Conservation (phyloP, 257 asterid genomes). For the Lithospermum erythrorhizon region DNA sequence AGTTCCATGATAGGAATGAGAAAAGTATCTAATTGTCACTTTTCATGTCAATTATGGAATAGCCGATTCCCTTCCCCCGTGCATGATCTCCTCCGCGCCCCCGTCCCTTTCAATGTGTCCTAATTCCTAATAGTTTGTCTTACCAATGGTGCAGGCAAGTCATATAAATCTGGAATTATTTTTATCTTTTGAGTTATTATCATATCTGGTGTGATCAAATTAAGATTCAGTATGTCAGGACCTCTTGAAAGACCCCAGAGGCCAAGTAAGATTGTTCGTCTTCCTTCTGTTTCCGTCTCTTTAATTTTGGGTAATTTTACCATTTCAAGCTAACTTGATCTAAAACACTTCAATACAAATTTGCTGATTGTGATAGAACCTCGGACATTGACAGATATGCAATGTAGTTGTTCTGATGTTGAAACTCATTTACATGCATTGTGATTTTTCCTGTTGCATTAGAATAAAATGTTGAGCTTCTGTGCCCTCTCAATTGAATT, state of each 20-base stretch:
- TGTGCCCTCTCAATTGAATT: not conserved
- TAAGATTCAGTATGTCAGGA: conserved; percentile 46
- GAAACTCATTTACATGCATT: not conserved
- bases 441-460: not conserved
- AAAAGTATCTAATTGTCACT: too few species aligned
- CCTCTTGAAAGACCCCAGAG: conserved; percentile 32
- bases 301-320: not conserved
- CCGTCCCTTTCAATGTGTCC: too few species aligned
- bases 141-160: conserved; percentile 20
- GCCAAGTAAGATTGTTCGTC: conserved; percentile 34
- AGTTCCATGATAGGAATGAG: too few species aligned
- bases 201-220: conserved; percentile 8
- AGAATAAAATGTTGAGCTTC: not conserved
- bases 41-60: too few species aligned
- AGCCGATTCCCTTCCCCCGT: too few species aligned
- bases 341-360: conserved; percentile 14
- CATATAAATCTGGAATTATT: conserved; percentile 4
- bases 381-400: not conserved
- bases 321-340: not conserved
- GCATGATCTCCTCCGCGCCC: too few species aligned
- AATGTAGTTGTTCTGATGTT: not conserved
- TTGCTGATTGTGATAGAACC: not conserved
- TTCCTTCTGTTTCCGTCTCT: not conserved
- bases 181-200: conserved; percentile 18
- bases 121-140: not conserved